Conservation (phyloP, 176 grass and related monocot genomes). For the Cocos nucifera region DNA sequence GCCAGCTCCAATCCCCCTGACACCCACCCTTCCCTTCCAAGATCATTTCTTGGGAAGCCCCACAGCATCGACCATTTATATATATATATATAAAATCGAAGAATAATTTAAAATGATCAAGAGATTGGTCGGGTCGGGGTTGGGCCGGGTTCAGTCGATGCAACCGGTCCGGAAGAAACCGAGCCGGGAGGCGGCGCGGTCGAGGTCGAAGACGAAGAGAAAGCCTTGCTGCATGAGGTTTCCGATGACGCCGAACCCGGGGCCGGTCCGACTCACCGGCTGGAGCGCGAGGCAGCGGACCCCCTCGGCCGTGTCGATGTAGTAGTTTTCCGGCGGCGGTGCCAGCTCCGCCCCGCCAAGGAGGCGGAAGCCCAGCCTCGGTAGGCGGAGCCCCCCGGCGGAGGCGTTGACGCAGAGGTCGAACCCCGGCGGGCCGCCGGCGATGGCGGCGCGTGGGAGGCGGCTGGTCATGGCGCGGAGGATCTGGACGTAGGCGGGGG, state of each 20-base stretch:
- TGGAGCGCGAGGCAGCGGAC: conserved; percentile 4
- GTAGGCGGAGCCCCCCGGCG: not conserved
- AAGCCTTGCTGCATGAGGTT: conserved; percentile 9
- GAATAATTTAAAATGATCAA: too few species aligned
- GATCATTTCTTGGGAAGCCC: too few species aligned
- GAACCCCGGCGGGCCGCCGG: not conserved
- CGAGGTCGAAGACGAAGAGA: not conserved
- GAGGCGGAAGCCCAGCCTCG: not conserved
- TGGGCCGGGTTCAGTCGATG: too few species aligned
- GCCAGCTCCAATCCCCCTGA: too few species aligned
- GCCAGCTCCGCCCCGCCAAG: not conserved
- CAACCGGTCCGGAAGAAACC: not conserved
- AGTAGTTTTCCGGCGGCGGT: conserved; percentile 3
- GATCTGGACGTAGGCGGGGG: not conserved
- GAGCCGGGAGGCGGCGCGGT: not conserved
- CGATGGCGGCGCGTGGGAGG: not conserved
- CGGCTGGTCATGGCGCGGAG: not conserved
- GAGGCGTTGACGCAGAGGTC: conserved; percentile 3
- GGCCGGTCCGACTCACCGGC: not conserved
- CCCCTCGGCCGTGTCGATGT: conserved; percentile 2
- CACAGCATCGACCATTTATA: too few species aligned
- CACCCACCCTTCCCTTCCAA: too few species aligned
- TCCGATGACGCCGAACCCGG: conserved; percentile 3
- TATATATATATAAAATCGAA: too few species aligned
- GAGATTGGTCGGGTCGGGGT: too few species aligned